phyloP scores from a whole-genome alignment of 495 filamentous ascomycete genomes.

The Gamarada debralockiae region DNA sequence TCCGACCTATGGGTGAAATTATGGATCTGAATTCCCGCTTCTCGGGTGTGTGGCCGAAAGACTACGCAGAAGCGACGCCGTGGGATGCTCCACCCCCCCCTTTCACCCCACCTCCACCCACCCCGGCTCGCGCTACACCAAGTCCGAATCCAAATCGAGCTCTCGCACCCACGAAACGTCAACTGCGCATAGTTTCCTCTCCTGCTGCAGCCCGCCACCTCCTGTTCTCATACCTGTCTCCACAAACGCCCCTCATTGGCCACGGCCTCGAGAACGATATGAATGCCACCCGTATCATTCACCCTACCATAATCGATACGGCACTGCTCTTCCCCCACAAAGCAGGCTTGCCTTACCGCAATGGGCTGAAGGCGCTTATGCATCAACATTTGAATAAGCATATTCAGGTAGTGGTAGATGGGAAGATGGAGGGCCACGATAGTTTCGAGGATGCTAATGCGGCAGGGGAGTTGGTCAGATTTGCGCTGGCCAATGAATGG shows the following conservation, averaged over 20 bases:
- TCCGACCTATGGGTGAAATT: slow-evolving; percentile 77
- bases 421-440: slow-evolving; percentile 65
- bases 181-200: slow-evolving; percentile 65
- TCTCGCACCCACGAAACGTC: slow-evolving; percentile 9
- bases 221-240: slow-evolving; percentile 65
- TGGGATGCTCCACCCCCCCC: slow-evolving; percentile 37
- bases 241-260: slow-evolving; percentile 78
- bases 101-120: slow-evolving; percentile 15
- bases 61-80: slow-evolving; percentile 63
- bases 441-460: slow-evolving; percentile 83
- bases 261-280: slow-evolving; percentile 96
- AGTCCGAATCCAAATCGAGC: background rate
- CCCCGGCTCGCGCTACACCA: slow-evolving; percentile 5
- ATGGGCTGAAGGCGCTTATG: slow-evolving; percentile 68
- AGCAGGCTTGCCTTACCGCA: slow-evolving; percentile 68
- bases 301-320: slow-evolving; percentile 83
- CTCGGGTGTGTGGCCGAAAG: slow-evolving; percentile 76
- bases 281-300: slow-evolving; percentile 75
- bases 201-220: slow-evolving; percentile 68
- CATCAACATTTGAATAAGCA: slow-evolving; percentile 59
- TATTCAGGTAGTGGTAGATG: slow-evolving; percentile 71
- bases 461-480: slow-evolving; percentile 78
- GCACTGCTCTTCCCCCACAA: slow-evolving; percentile 77
- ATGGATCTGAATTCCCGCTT: slow-evolving; percentile 88
- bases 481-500: slow-evolving; percentile 63